Evolutionary conservation across 2,329 filamentous ascomycete genomes (phyloP).

Genomic region (Xylariales sp.): DNA sequence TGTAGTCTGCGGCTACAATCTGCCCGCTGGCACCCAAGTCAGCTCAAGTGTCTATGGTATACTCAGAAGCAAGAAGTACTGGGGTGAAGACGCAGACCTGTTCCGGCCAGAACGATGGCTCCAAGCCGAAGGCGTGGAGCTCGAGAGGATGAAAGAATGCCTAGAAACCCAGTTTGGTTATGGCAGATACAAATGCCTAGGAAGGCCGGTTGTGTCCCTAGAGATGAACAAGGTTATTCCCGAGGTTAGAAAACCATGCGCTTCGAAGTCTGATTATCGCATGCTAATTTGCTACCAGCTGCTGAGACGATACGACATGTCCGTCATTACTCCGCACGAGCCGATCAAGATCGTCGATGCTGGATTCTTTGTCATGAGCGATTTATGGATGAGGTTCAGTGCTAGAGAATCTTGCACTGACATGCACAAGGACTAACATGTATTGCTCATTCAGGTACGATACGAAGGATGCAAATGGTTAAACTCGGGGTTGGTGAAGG

Average conservation of each 20-base stretch:
- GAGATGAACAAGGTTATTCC: conserved; percentile 36
- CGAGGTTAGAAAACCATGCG: conserved; percentile 27
- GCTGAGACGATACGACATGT: conserved; percentile 13
- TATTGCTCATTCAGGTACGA: too few species aligned
- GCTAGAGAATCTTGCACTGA: too few species aligned
- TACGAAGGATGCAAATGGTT: too few species aligned
- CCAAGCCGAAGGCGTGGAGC: conserved; percentile 22
- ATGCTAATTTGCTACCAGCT: neutral
- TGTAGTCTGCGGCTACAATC: conserved; percentile 16
- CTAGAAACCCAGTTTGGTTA: conserved; percentile 22
- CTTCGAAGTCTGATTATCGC: neutral
- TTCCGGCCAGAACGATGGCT: conserved; percentile 42
- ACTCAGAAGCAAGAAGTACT: conserved; percentile 30
- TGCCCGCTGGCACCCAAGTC: conserved; percentile 34
- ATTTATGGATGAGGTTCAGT: neutral
- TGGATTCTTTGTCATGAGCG: neutral
- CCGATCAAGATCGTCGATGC: neutral
- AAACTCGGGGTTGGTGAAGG: too few species aligned
- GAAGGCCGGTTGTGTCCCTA: conserved; percentile 33
- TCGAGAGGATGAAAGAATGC: conserved; percentile 21
- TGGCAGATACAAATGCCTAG: conserved; percentile 33
- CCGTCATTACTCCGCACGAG: conserved; percentile 12
- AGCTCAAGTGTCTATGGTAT: conserved; percentile 32
- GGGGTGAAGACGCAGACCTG: conserved; percentile 20
- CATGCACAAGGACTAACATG: too few species aligned